A percentile compares a stretch with the other conserved stretches of the same genome.
Evolutionary conservation across 1,284 basidiomycete species (phyloP).

Genomic region (Earliella scabrosa): DNA sequence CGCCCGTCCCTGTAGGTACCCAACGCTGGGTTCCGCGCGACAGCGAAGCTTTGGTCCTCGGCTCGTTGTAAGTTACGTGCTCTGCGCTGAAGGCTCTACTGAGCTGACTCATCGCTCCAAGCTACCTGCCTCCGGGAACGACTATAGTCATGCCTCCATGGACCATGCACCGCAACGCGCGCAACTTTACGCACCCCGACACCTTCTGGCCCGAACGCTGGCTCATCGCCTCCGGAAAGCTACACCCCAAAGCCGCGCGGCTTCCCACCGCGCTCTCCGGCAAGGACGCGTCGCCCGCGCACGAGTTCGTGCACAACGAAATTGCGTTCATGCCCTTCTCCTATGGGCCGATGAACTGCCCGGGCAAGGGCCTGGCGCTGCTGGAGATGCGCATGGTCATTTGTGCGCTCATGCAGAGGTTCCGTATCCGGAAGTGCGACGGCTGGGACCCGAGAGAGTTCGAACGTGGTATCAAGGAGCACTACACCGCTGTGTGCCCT

Average conservation of each 20-base stretch:
- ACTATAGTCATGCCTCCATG: too few relatives aligned
- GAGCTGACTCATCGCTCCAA: constrained; percentile 28
- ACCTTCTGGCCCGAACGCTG: constrained; percentile 38
- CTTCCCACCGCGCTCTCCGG: neutral
- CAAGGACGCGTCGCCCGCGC: neutral
- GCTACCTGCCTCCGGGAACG: constrained; percentile 18
- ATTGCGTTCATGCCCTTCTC: constrained; percentile 36
- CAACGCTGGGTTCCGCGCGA: constrained; percentile 42
- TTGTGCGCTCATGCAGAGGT: constrained; percentile 28
- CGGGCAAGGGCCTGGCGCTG: constrained; percentile 36
- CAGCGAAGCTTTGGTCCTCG: neutral
- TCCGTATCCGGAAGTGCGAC: constrained; percentile 28
- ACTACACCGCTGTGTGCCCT: neutral
- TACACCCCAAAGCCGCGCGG: neutral
- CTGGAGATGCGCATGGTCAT: constrained; percentile 28
- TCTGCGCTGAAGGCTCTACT: constrained; percentile 12
- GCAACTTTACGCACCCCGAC: constrained; percentile 35
- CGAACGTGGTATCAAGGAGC: neutral
- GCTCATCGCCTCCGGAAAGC: constrained; percentile 20
- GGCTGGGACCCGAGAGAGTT: constrained; percentile 19
- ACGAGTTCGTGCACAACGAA: constrained; percentile 23
- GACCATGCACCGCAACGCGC: constrained; percentile 37
- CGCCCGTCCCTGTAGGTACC: constrained; percentile 53
- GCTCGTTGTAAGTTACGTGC: too few relatives aligned
- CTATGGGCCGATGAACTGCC: constrained; percentile 34